Base-by-base conservation (phyloP, 2,329 filamentous ascomycete genomes). In the Diaporthe eres region DNA sequence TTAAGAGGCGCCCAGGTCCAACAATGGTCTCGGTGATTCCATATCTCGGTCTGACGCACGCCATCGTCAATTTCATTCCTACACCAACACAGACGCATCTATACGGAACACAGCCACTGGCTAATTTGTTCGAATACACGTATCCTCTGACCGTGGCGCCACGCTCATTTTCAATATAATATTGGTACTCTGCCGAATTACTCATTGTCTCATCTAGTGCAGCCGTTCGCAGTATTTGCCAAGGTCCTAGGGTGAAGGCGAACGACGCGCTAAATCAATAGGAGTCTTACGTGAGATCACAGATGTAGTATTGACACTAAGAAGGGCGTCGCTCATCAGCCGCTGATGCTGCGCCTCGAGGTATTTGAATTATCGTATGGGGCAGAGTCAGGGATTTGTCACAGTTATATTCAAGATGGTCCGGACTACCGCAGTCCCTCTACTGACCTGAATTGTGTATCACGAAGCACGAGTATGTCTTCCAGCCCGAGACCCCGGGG, bases 251-350 rank as follows among this genome's bases (percentile, higher is more conserved):
- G 22, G 39, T 6, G 44, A 68, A 68, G 47, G 4, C 39, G 13
- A n/a, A 47, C 25, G 39, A 12, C 8, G 44, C 31, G 44, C 44
- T 68, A 37, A 10, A 68, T 6, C 55, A 39, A 17, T 31, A n/a
- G 55, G 25, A 58, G 34, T 63, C 73, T 75, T 57, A 75, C 55
- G 65, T 75, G 65, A 75, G 73, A 58, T 42, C 53, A 15, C 19
- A 49, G 10, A 17, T n/a, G 39, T 65, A 49, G 42, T 65, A 49
- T 49, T 49, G 61, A 31, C 28, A 37, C 22, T 37, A 25, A 12
- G 5, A 51, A 25, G 8, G 65, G 65, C 44, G 28, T 25, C 28
- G 44, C 19, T 49, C 37, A 31, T 57, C 63, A n/a, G 31, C 44
- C 63, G 17, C 17, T 34, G 34, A n/a, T 53, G 31, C 57, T 72